Base-by-base conservation (phyloP, 2,329 filamentous ascomycete species). In the Diaporthe sp. region DNA sequence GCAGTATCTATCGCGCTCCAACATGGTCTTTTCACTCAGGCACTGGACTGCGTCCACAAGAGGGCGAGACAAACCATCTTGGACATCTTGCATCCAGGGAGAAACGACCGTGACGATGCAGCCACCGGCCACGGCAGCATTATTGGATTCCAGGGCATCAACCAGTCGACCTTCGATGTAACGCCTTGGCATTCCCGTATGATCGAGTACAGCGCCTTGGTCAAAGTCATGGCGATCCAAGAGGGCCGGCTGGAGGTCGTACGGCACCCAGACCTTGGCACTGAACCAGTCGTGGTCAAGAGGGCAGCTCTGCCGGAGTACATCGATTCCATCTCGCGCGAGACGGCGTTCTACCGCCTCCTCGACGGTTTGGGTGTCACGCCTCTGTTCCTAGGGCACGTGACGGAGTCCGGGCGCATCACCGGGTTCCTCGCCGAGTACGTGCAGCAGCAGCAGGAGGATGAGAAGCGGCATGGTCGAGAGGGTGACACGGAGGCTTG, bases 401-500 rank as follows among this genome's bases (percentile, higher is more conserved):
- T 78, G 25, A 47, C 65, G 8, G 65, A 75, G 9, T 53, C 55
- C 22, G 71, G 68, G 0, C 49, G 49, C 3, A 28, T 72, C n/a
- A 42, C 75, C 5, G 77, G 77, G 13, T 78, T 78, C 58, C 28
- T 77, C 7, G n/a, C 65, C 8, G 77, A 76, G 68, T 78, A 76
- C 47, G 72, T 77, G 22, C 47, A 31, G 39, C 42, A 15, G 49
- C 44, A 67, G 20, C 0, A 15, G 63, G 28, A 15, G 22, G 28
- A n/a, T 8, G 28, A 31, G 25, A 3, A n/a, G 6, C 4, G 2
- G 9, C 22, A 3, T 22, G 10, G 13, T 8, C 10, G 4, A 13
- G 8, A 4, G 1, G 25, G 5, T 2, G 13, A 15, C 1, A 74
- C 37, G 34, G 37, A 74, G 15, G 55, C 34, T 25, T 79, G 78